Evolutionary conservation across 306 rosid species (phyloP), one percentile per base, ranked within the genome.

Genomic region (Lathyrus tuberosus): DNA sequence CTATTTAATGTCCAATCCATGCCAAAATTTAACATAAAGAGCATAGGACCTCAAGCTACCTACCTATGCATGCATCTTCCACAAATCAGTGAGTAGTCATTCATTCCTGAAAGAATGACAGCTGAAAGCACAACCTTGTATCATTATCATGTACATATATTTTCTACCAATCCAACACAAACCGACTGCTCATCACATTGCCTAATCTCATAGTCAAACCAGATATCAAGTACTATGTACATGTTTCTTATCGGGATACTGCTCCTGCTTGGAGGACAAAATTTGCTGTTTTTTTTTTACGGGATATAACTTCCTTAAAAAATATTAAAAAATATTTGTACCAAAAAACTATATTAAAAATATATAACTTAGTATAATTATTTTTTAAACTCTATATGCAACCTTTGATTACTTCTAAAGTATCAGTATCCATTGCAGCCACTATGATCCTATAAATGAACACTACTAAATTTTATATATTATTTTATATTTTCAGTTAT

Each of bases 121-220:
- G 67, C 64, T 79, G 79, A 79, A 62, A 79, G 76, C 49, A 17
- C 66, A 61, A 79, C 79, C 79, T 79, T 74, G 62, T 74, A 73
- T 73, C 74, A 66, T 70, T 71, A 30, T 71, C 67, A 44, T 49
- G 4, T 28, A 20, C 57, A 33, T 43, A 43, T 56, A 9, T 67
- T 46, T 72, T 72, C 44, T 51, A 26, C 16, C 51, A 62, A 52
- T 6, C 71, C 10, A 54, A 65, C 69, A 5, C 51, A 62, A 52
- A 10, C 51, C 4, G 35, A 65, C 77, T 38, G 6, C 40, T 62
- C 41, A 63, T 57, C 40, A 35, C 40, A 35, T 35, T 35, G 58
- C 76, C 40, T 60, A 15, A n/a, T 44, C 41, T 33, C 73, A 51
- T 14, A 33, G 75, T 73, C 71, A 78, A 67, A 66, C 16, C 42